A percentile compares a stretch with the other conserved stretches of the same genome.
These are phyloP conservation scores for Straminergon stramineum DNA, from an alignment of 225 moss, liverwort and hornwort genomes.

Conservation along the genomic window DNA sequence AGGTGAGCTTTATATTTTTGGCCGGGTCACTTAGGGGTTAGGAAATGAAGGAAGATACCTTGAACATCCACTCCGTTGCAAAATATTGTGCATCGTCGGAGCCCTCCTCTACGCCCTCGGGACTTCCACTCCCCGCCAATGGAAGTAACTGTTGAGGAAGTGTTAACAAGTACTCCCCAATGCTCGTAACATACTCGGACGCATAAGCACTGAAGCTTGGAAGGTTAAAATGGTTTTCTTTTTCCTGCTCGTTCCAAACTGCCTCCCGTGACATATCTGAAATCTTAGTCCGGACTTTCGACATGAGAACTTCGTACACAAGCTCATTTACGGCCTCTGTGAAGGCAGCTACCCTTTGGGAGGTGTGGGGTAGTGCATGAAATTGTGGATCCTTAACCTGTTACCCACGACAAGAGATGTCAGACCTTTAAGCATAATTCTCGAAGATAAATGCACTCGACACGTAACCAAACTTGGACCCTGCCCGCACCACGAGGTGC, in stretches of 20 bases:
- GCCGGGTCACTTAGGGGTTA: not conserved
- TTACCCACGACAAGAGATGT: not conserved
- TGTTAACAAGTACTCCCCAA: slow-evolving; percentile 93
- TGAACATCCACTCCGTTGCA: slow-evolving; percentile 99
- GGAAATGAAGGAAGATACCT: slow-evolving; percentile 31
- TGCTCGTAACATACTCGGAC: slow-evolving; percentile 85
- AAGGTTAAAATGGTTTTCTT: slow-evolving; percentile 74
- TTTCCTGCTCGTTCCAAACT: slow-evolving; percentile 81
- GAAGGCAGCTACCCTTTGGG: slow-evolving; percentile 82
- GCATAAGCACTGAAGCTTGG: slow-evolving; percentile 95
- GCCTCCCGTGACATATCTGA: slow-evolving; percentile 72
- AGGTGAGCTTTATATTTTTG: no score
- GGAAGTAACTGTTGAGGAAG: slow-evolving; percentile 92
- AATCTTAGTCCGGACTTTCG: slow-evolving; percentile 89
- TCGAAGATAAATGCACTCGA: not conserved
- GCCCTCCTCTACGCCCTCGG: slow-evolving; percentile 59
- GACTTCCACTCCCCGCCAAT: slow-evolving; percentile 50
- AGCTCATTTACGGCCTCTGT: slow-evolving; percentile 93
- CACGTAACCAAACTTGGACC: not conserved
- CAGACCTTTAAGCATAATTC: not conserved
- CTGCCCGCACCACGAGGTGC: not conserved
- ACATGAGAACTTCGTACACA: slow-evolving; percentile 98
- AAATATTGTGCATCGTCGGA: slow-evolving; percentile 88
- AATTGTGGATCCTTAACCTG: slow-evolving; percentile 98
- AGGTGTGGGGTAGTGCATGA: slow-evolving; percentile 88